Conservation (phyloP, 2,329 filamentous ascomycete genomes). For the Xylaria sp. region DNA sequence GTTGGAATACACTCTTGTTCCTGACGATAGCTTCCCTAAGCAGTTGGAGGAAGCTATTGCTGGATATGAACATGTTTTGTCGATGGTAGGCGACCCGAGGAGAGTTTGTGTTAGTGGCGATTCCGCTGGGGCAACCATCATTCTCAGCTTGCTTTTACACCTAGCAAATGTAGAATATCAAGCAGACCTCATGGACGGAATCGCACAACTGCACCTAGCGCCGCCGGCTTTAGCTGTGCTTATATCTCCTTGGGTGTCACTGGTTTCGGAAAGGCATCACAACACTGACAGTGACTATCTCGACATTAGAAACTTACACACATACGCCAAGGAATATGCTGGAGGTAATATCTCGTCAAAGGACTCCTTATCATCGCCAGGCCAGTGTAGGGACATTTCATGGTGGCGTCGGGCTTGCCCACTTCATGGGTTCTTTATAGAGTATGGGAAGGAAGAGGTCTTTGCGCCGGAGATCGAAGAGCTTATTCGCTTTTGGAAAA, state of each 20-base stretch:
- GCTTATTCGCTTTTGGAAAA: constrained; percentile 66
- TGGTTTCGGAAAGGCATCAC: constrained; percentile 74
- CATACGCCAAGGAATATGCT: constrained; percentile 77
- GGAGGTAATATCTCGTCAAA: constrained; percentile 59
- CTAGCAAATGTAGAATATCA: constrained; percentile 61
- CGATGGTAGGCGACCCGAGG: constrained; percentile 65
- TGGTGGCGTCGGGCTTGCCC: constrained; percentile 78
- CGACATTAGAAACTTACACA: constrained; percentile 71
- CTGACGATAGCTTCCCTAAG: constrained; percentile 76
- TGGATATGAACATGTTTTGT: constrained; percentile 77
- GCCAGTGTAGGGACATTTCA: constrained; percentile 71
- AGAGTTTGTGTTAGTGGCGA: constrained; percentile 80
- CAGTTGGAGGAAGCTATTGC: constrained; percentile 77
- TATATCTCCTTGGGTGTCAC: constrained; percentile 83
- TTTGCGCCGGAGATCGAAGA: constrained; percentile 76
- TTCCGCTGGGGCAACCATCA: constrained; percentile 80
- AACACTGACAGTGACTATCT: constrained; percentile 82
- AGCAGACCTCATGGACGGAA: constrained; percentile 46
- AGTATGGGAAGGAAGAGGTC: constrained; percentile 82
- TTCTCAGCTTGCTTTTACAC: constrained; percentile 77
- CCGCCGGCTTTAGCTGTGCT: constrained; percentile 70
- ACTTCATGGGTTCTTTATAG: constrained; percentile 72
- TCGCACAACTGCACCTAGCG: constrained; percentile 50
- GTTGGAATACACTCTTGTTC: constrained; percentile 83
- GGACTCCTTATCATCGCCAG: constrained; percentile 75